Evolutionary conservation across 345 rosid genomes (phyloP).

Genomic region (Lepidium aucheri): DNA sequence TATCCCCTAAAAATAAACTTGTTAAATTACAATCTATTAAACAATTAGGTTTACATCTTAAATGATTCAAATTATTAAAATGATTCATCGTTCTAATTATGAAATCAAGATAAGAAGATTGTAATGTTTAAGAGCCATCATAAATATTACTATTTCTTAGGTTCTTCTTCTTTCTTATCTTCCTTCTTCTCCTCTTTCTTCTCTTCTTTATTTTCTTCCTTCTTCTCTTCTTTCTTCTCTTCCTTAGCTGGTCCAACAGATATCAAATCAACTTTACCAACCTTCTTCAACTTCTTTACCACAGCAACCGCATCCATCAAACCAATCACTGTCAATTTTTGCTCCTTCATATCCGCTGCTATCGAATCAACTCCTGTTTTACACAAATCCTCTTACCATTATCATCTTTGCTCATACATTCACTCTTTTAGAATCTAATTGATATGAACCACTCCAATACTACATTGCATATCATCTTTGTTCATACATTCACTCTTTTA

Average conservation of each 20-base stretch:
- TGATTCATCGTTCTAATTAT: not conserved
- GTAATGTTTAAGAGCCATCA: not conserved
- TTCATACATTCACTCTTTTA: not conserved
- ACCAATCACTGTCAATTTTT: conserved; percentile 84
- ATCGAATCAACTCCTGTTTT: conserved; percentile 78
- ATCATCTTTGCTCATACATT: not conserved
- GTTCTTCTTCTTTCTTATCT: conserved; percentile 26
- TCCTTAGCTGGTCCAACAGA: conserved; percentile 94
- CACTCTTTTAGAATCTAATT: not conserved
- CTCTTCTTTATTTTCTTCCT: conserved; percentile 52
- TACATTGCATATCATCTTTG: not conserved
- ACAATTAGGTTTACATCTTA: not conserved
- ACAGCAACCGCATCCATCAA: conserved; percentile 80
- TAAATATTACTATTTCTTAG: conserved; percentile 19
- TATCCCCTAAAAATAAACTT: not conserved
- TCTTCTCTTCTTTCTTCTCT: conserved; percentile 77
- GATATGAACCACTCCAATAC: no score
- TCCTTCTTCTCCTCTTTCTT: conserved; percentile 53
- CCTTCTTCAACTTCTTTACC: conserved; percentile 82
- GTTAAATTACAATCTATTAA: not conserved
- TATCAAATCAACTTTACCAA: conserved; percentile 82
- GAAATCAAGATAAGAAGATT: not conserved
- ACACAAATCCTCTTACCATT: not conserved
- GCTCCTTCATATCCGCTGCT: conserved; percentile 80
- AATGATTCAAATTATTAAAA: not conserved